Evolutionary conservation across 805 yeast species (phyloP).

Genomic region (Metschnikowia colocasiae): DNA sequence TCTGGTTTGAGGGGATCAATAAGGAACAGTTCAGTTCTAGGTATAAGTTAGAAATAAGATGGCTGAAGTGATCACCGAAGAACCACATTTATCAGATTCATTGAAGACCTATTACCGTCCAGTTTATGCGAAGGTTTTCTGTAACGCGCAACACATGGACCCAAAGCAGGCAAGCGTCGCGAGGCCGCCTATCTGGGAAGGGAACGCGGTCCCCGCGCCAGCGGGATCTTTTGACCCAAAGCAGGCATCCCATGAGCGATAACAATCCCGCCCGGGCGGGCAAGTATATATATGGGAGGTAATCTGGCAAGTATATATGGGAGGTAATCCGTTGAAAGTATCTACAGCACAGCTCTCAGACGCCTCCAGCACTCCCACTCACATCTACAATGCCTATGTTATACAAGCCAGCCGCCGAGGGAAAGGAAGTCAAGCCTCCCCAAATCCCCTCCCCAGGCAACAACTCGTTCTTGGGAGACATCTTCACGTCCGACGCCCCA

Average conservation of each 20-base stretch:
- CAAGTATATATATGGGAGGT: not conserved
- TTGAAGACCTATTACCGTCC: no score
- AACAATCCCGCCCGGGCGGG: not conserved
- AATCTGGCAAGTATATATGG: not conserved
- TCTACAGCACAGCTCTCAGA: no score
- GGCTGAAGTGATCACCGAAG: no score
- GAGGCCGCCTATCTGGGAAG: not conserved
- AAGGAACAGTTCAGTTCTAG: no score
- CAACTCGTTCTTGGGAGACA: conserved; percentile 68
- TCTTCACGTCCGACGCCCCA: conserved; percentile 58
- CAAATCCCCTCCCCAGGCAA: conserved; percentile 60
- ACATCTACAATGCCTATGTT: conserved; percentile 50
- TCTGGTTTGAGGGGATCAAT: no score
- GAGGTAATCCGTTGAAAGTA: no score
- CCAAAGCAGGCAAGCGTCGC: not conserved
- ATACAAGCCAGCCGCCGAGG: conserved; percentile 52
- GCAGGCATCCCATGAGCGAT: conserved; percentile 1
- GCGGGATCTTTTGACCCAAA: conserved; percentile 3
- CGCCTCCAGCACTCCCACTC: not conserved
- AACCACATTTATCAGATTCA: no score
- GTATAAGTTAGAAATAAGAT: no score
- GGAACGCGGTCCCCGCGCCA: not conserved
- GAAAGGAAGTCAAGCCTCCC: conserved; percentile 52
- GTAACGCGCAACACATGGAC: no score
- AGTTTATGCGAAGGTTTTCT: no score